Evolutionary conservation across 169 alveolate genomes (phyloP), one percentile per base, ranked within the genome.

Genomic region (Plasmodium fragile): DNA sequence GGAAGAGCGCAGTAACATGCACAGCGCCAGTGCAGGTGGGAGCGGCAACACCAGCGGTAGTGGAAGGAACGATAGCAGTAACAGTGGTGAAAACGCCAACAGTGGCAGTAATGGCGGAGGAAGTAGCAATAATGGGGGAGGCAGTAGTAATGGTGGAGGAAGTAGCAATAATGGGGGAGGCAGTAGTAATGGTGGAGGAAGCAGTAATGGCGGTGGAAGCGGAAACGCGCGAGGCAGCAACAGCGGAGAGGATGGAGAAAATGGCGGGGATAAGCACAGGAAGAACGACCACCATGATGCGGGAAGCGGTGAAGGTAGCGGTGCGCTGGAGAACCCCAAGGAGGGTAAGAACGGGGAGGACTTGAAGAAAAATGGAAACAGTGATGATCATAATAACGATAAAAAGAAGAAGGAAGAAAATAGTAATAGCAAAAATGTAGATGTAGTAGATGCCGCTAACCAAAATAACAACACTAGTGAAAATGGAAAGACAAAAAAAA

Each of bases 271-370:
- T 22, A 77, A 55, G 41, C 22, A 77, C 32, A 65, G 49, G 49
- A 52, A 39, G 30, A 45, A 43, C 10, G 10, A 45, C 18, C 18
- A 77, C 18, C 69, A 77, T 16, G 45, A 75, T 13, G 45, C 43
- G 39, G 59, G 65, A 5, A 84, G 39, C 10, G 30, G 65, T 3
- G 65, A 84, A 45, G 41, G 30, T 5, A 73, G 18, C 53, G 25
- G 70, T 7, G 2, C 22, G 5, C 4, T 39, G 22, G 65, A 32
- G 43, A 78, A 87, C 39, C 25, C 72, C 32, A 53, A 75, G 18
- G 49, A 87, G 45, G 49, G 81, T n/a, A 78, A 87, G 45, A 18
- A 5, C 6, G 81, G 30, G 28, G 65, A 87, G 25, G n/a, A 25
- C 28, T 2, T 5, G 6, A 13, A 11, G 22, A 49, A 49, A 49